These are phyloP conservation scores for Fusarium sp. DNA, from an alignment of 2,329 filamentous ascomycete genomes.

Conservation along the genomic window DNA sequence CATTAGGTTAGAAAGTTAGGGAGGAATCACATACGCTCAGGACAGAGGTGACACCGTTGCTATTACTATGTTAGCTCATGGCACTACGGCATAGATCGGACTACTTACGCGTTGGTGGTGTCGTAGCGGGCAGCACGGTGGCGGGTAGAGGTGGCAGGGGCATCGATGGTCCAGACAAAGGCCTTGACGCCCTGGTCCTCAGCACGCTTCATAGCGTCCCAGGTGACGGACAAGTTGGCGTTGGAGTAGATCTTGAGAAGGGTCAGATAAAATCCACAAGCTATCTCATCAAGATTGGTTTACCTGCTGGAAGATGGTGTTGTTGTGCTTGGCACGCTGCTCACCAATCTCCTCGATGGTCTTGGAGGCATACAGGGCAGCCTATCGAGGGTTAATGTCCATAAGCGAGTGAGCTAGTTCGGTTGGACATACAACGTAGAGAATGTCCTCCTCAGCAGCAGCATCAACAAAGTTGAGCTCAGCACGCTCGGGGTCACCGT, in stretches of 20 bases:
- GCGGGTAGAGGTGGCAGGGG: slow-evolving; percentile 41
- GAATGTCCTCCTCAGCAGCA: slow-evolving; percentile 61
- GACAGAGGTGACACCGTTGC: slow-evolving; percentile 43
- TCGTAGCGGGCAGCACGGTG: slow-evolving; percentile 48
- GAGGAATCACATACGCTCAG: slow-evolving; percentile 32
- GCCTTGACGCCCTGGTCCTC: slow-evolving; percentile 55
- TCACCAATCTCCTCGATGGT: slow-evolving; percentile 55
- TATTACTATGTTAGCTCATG: slow-evolving; percentile 17
- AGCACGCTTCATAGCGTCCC: slow-evolving; percentile 52
- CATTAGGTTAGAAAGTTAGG: background rate
- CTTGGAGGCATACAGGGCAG: slow-evolving; percentile 52
- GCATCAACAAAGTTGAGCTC: slow-evolving; percentile 66
- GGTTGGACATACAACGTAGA: slow-evolving; percentile 57
- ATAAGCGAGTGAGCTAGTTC: background rate
- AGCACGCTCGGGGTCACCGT: slow-evolving; percentile 58
- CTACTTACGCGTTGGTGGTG: slow-evolving; percentile 43
- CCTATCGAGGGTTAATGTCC: slow-evolving; percentile 15
- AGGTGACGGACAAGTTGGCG: slow-evolving; percentile 53
- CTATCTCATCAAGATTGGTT: background rate
- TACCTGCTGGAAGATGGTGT: slow-evolving; percentile 54
- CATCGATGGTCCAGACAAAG: slow-evolving; percentile 58
- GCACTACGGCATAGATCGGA: too few species aligned
- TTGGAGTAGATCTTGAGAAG: slow-evolving; percentile 50
- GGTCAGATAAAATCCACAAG: background rate
- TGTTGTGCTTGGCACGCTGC: slow-evolving; percentile 45